These are phyloP conservation scores for Macrocybe gigantea DNA, from an alignment of 768 basidiomycete genomes.

Conservation along the genomic window DNA sequence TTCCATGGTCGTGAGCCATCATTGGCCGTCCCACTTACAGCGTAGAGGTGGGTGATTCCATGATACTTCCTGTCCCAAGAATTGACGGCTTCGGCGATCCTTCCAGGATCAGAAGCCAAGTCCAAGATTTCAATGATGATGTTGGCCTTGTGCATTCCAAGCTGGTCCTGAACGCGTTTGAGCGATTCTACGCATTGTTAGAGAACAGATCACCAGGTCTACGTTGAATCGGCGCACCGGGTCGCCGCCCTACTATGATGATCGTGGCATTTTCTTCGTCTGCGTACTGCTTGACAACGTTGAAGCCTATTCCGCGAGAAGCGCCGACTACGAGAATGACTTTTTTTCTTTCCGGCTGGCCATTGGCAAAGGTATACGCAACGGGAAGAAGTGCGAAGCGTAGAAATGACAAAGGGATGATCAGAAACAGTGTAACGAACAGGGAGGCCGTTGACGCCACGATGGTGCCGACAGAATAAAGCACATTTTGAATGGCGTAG, in stretches of 20 bases:
- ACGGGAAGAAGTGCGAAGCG: too few species aligned
- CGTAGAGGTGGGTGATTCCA: slow-evolving; percentile 26
- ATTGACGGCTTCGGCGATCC: slow-evolving; percentile 13
- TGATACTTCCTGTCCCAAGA: slow-evolving; percentile 19
- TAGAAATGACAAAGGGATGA: too few species aligned
- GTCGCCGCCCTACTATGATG: background rate
- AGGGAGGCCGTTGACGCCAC: too few species aligned
- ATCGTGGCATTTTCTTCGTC: slow-evolving; percentile 16
- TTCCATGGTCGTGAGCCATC: too few species aligned
- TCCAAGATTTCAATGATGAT: slow-evolving; percentile 18
- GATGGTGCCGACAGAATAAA: too few species aligned
- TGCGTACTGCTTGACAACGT: slow-evolving; percentile 22
- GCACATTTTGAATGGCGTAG: too few species aligned
- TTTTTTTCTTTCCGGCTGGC: slow-evolving; percentile 7
- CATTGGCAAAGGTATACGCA: too few species aligned
- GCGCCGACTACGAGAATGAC: slow-evolving; percentile 24
- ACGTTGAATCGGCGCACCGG: too few species aligned
- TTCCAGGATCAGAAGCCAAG: slow-evolving; percentile 13
- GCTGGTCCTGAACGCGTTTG: too few species aligned
- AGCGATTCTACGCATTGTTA: too few species aligned
- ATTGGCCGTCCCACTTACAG: slow-evolving; percentile 13
- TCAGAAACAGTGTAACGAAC: too few species aligned
- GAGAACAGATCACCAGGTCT: too few species aligned
- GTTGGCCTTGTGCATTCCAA: slow-evolving; percentile 5
- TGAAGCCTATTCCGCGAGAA: slow-evolving; percentile 19